Evolutionary conservation across 139 green algal species (phyloP), one percentile per base, ranked within the genome.

Genomic region (Chlamydomonas schloesseri): DNA sequence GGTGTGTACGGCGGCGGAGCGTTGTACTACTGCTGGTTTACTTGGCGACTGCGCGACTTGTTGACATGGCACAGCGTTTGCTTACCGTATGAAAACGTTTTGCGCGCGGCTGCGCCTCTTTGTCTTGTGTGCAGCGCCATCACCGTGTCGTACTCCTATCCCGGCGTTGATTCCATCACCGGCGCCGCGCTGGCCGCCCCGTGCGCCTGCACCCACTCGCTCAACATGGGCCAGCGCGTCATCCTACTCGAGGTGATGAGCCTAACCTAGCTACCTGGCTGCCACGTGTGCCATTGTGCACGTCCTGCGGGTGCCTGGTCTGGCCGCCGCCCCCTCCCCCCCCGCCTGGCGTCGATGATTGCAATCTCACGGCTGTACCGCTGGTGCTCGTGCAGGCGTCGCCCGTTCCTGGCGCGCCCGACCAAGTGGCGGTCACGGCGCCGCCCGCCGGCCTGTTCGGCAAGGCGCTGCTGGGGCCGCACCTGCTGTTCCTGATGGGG

Each of bases 221-320:
- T 86, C 57, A 86, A 88, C 72, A 91, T 80, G 58, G 89, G 88
- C 79, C 78, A 89, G 67, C 72, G 88, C 23, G 79, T 91, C 20
- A 55, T 91, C 6, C 55, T 84, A 29, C 77, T 84, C 0, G 20
- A 28, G 72, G 72, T 84, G 77, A 33, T 62, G 74, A 55, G 23
- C 57, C 9, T 71, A 9, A 58, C 13, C 53, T 58, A 58, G 53
- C 53, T 15, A 58, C 53, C 13, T 58, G 53, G 53, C n/a, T n/a
- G n/a, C n/a, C n/a, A n/a, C n/a, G n/a, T n/a, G n/a, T n/a, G n/a
- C n/a, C 13, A 15, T 58, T 58, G 53, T 58, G 53, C 13, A 58
- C 13, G 13, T 13, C 13, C 13, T 13, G 53, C 53, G 13, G 53
- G 13, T 15, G 53, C 13, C 53, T 58, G 53, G 53, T 58, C 13